These are phyloP conservation scores for Fusarium tricinctum DNA, from an alignment of 2,329 filamentous ascomycete genomes.

Conservation along the genomic window DNA sequence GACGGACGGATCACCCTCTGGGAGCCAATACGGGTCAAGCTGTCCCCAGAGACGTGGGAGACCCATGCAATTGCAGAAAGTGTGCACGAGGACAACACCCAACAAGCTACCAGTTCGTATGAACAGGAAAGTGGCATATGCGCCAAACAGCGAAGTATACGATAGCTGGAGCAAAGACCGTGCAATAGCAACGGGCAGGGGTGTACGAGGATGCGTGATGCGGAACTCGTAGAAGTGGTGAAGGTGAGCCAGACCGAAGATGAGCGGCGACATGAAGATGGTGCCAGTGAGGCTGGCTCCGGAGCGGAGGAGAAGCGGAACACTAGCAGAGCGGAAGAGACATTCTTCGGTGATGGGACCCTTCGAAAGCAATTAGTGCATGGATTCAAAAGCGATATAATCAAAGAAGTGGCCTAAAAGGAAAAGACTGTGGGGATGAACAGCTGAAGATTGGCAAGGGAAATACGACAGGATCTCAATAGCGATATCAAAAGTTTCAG, in stretches of 20 bases:
- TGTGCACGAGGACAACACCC: conserved; percentile 81
- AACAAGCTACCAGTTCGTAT: conserved; percentile 86
- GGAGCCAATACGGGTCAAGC: conserved; percentile 69
- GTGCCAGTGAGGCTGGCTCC: conserved; percentile 69
- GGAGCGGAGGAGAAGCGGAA: conserved; percentile 85
- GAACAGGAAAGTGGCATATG: conserved; percentile 91
- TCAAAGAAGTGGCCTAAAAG: conserved; percentile 32
- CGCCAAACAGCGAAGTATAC: conserved; percentile 94
- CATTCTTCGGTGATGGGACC: conserved; percentile 93
- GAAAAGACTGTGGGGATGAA: conserved; percentile 39
- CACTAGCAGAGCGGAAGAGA: conserved; percentile 88
- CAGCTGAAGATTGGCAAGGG: conserved; percentile 31
- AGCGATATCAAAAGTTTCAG: conserved; percentile 23
- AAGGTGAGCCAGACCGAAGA: conserved; percentile 93
- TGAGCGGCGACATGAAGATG: conserved; percentile 85
- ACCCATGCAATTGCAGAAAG: conserved; percentile 94
- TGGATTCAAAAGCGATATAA: conserved; percentile 43
- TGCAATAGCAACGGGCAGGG: conserved; percentile 72
- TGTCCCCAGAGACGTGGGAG: conserved; percentile 88
- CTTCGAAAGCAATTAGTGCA: conserved; percentile 56
- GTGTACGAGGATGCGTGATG: conserved; percentile 80
- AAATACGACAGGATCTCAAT: conserved; percentile 31
- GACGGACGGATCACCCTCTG: conserved; percentile 42
- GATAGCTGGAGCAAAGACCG: conserved; percentile 86
- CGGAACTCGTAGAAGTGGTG: conserved; percentile 98